phyloP scores from a whole-genome alignment of 805 yeast genomes.

The Cyberlindnera amylophila region DNA sequence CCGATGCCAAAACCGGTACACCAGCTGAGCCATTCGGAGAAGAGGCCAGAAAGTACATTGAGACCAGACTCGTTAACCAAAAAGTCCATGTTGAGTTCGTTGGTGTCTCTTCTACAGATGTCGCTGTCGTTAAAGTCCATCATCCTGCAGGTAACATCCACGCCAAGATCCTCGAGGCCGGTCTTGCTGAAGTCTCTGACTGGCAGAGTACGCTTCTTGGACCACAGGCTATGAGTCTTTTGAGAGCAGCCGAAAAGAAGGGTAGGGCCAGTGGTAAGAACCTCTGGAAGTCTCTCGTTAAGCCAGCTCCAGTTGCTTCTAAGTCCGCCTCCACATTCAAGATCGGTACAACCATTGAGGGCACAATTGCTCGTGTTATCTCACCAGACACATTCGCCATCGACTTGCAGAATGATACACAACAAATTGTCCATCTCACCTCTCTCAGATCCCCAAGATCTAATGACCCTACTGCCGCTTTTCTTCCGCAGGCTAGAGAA shows the following conservation, averaged over 20 bases:
- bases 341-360: conserved; percentile 50
- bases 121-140: conserved; percentile 51
- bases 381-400: conserved; percentile 65
- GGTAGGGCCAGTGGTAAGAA: conserved; percentile 57
- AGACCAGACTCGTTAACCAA: conserved; percentile 57
- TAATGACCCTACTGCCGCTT: conserved; percentile 53
- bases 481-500: conserved; percentile 67
- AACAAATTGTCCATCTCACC: conserved; percentile 64
- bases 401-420: conserved; percentile 43
- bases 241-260: conserved; percentile 60
- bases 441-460: conserved; percentile 74
- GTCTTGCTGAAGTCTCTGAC: conserved; percentile 72
- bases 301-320: conserved; percentile 21
- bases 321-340: conserved; percentile 29
- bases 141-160: conserved; percentile 81
- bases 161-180: conserved; percentile 60
- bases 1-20: conserved; percentile 34
- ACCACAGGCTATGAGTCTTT: conserved; percentile 51
- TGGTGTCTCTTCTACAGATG: conserved; percentile 61
- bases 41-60: conserved; percentile 62
- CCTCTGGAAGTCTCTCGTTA: conserved; percentile 45
- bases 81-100: conserved; percentile 52
- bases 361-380: conserved; percentile 55
- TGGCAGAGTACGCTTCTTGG: conserved; percentile 77
- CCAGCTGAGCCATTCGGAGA: conserved; percentile 60